phyloP scores from a whole-genome alignment of 371 early-diverging fungal species.

The Mucor velutinosus region DNA sequence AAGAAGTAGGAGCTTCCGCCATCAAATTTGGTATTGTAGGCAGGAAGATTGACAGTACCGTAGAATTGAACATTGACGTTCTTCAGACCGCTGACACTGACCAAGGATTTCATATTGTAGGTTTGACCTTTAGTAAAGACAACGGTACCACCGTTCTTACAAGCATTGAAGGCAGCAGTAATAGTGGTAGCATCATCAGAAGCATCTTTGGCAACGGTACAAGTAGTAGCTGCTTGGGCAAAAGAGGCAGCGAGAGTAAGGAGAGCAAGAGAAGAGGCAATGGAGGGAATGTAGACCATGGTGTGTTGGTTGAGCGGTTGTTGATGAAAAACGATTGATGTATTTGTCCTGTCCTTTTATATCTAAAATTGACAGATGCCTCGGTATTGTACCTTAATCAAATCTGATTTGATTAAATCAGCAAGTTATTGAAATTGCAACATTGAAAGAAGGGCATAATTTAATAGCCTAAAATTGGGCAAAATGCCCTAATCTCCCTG shows the following conservation, averaged over 20 bases:
- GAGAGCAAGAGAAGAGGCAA: constrained; percentile 33
- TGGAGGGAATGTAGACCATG: constrained; percentile 18
- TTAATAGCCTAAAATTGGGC: neutral
- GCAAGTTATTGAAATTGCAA: neutral
- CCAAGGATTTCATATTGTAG: constrained; percentile 30
- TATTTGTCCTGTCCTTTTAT: neutral
- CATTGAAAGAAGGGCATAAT: neutral
- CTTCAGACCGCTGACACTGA: constrained; percentile 22
- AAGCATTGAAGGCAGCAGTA: constrained; percentile 28
- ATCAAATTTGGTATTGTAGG: constrained; percentile 25
- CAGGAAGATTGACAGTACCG: constrained; percentile 31
- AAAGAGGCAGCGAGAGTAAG: constrained; percentile 17
- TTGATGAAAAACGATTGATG: neutral
- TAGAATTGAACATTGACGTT: constrained; percentile 32
- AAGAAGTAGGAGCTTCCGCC: constrained; percentile 30
- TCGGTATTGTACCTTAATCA: neutral
- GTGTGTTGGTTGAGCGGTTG: neutral
- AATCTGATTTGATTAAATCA: neutral
- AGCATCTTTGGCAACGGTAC: constrained; percentile 23
- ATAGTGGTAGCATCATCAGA: constrained; percentile 32
- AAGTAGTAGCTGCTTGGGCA: constrained; percentile 26
- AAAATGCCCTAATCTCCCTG: neutral
- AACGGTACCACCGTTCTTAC: constrained; percentile 40
- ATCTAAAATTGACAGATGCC: neutral
- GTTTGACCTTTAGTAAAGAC: constrained; percentile 27